Evolutionary conservation across 208 protist species (phyloP).

Genomic region (Entamoeba dispar): DNA sequence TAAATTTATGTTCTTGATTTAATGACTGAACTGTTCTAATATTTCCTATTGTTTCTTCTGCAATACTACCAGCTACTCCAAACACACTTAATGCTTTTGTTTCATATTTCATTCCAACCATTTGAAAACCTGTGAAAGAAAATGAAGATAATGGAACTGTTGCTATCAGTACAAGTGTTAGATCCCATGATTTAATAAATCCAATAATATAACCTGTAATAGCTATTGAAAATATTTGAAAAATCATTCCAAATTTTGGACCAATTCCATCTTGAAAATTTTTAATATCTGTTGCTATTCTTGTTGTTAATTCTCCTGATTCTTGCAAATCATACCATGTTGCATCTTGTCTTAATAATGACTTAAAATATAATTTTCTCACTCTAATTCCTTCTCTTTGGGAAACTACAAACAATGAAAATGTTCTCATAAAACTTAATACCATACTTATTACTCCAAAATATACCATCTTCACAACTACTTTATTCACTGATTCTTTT

Average conservation of each 20-base stretch:
- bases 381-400: not conserved
- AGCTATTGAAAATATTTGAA: not conserved
- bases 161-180: not conserved
- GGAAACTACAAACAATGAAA: not conserved
- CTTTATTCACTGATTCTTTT: not conserved
- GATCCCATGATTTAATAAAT: not conserved
- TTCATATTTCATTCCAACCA: not conserved
- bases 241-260: not conserved
- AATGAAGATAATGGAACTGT: not conserved
- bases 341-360: not conserved
- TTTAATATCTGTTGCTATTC: not conserved
- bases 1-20: not conserved
- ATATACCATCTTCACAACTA: not conserved
- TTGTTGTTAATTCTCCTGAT: not conserved
- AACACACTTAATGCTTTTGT: not conserved
- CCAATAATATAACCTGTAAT: not conserved
- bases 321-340: not conserved
- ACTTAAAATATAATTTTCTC: not conserved
- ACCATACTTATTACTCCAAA: not conserved
- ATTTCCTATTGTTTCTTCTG: not conserved
- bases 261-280: not conserved
- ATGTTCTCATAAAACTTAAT: not conserved
- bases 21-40: not conserved
- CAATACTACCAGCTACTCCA: not conserved
- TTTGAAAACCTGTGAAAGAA: not conserved